These are phyloP conservation scores for Emergomyces pasteurianus DNA, from an alignment of 2,329 filamentous ascomycete species.

Conservation along the genomic window DNA sequence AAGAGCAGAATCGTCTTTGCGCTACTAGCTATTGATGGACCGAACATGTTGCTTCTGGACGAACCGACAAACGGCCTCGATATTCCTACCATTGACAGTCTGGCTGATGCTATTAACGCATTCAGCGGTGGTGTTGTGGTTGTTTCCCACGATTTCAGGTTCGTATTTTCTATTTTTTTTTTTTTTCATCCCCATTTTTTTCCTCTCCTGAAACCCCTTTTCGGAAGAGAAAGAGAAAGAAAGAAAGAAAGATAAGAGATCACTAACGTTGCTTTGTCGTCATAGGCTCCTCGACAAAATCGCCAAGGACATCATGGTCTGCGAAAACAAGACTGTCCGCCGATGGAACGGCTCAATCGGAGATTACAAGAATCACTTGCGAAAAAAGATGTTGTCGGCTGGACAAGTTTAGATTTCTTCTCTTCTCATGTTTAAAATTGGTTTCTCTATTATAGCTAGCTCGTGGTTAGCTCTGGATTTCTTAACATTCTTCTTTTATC, in stretches of 20 bases:
- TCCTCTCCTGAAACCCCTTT: not conserved
- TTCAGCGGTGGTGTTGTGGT: slow-evolving; percentile 95
- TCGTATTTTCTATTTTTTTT: slow-evolving; percentile 25
- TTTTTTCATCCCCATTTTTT: not conserved
- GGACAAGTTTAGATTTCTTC: slow-evolving; percentile 63
- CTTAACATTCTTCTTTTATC: not conserved
- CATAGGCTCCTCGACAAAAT: slow-evolving; percentile 92
- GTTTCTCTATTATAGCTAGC: not conserved
- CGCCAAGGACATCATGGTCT: slow-evolving; percentile 98
- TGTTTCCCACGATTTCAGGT: slow-evolving; percentile 98
- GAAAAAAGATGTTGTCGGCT: slow-evolving; percentile 93
- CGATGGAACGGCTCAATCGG: slow-evolving; percentile 82
- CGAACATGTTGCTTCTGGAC: slow-evolving; percentile 96
- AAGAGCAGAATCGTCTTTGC: slow-evolving; percentile 98
- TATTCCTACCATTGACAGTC: slow-evolving; percentile 94
- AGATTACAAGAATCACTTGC: slow-evolving; percentile 95
- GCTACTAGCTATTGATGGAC: slow-evolving; percentile 81
- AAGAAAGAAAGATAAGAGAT: not conserved
- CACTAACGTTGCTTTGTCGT: slow-evolving; percentile 20
- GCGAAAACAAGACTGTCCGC: slow-evolving; percentile 90
- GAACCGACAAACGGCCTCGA: slow-evolving; percentile 99
- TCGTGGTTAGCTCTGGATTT: not conserved
- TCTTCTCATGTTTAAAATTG: not conserved
- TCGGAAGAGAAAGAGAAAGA: too few relatives aligned
- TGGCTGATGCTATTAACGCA: slow-evolving; percentile 95